Base-by-base conservation (phyloP, 2,329 filamentous ascomycete species). In the Penicillium freii region DNA sequence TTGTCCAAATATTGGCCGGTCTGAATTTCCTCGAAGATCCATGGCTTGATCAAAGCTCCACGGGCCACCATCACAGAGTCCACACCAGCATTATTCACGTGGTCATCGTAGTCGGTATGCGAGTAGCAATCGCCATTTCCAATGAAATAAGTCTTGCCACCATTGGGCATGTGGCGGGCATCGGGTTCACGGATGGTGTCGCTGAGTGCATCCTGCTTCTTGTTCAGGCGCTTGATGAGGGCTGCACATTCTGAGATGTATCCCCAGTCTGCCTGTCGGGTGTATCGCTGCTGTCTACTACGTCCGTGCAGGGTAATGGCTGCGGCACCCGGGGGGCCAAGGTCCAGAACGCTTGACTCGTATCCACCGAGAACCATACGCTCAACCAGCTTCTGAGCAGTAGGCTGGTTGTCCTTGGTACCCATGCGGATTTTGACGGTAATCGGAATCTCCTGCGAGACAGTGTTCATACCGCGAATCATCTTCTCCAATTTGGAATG, bases 51-150 rank as follows among this genome's bases (percentile, higher is more conserved):
- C 57, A 99, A 83, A 10, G 94, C 94, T 56, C 94, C 94, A 59
- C 94, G 90, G n/a, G 88, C 94, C 60, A 97, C 86, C 94, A 99
- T 97, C 71, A 96, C 90, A n/a, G 87, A 87, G 77, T 97, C 93
- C 45, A 97, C 92, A 46, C 85, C 84, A 36, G 90, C 84, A 58
- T 93, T 84, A 47, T 88, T 82, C 39, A 97, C 80, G 69, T 94
- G 87, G 56, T 87, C 79, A 62, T 86, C 86, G 78, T 97, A 97
- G 72, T 97, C 92, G 33, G 87, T 78, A 73, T 97, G 92, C 5
- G 92, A 97, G 78, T 91, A 97, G 75, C 92, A 94, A 77, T 99
- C 94, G 47, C 94, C 94, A 73, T 99, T 99, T 66, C 94, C 94
- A 64, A 97, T 81, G 77, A 99, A 97, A 79, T 90, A 97, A 65